Conservation (phyloP, 768 basidiomycete genomes). For the Suillus bovinus region DNA sequence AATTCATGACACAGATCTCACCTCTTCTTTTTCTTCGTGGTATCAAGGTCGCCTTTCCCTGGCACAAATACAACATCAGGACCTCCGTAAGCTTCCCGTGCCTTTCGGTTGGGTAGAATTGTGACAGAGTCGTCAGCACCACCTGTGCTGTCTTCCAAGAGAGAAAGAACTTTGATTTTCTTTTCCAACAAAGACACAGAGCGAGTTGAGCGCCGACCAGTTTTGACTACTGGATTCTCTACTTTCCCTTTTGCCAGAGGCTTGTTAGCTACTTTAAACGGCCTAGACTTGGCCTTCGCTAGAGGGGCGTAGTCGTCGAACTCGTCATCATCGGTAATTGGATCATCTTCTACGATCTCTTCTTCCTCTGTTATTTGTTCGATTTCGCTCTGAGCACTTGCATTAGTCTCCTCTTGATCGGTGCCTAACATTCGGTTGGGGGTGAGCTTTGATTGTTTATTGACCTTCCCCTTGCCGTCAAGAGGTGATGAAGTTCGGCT, state of each 20-base stretch:
- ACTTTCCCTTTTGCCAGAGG: slow-evolving; percentile 17
- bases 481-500: slow-evolving; percentile 38
- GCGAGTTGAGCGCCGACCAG: slow-evolving; percentile 25
- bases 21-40: slow-evolving; percentile 70
- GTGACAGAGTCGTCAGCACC: slow-evolving; percentile 45
- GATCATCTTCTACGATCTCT: slow-evolving; percentile 15
- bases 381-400: neutral
- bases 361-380: slow-evolving; percentile 16
- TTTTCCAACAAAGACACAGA: slow-evolving; percentile 45
- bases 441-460: neutral
- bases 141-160: slow-evolving; percentile 26
- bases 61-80: slow-evolving; percentile 35
- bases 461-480: slow-evolving; percentile 28
- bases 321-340: slow-evolving; percentile 33
- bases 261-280: slow-evolving; percentile 14
- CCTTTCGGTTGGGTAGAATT: slow-evolving; percentile 47
- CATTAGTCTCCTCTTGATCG: neutral
- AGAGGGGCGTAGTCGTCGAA: slow-evolving; percentile 44
- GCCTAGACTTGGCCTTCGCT: neutral
- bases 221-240: slow-evolving; percentile 22
- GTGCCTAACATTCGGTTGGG: neutral
- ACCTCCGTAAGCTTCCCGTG: slow-evolving; percentile 28
- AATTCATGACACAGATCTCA: slow-evolving; percentile 29
- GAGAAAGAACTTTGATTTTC: slow-evolving; percentile 43
- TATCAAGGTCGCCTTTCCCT: slow-evolving; percentile 37